Evolutionary conservation across 768 basidiomycete species (phyloP), one percentile per base, ranked within the genome.

Genomic region (Mycena epipterygia): DNA sequence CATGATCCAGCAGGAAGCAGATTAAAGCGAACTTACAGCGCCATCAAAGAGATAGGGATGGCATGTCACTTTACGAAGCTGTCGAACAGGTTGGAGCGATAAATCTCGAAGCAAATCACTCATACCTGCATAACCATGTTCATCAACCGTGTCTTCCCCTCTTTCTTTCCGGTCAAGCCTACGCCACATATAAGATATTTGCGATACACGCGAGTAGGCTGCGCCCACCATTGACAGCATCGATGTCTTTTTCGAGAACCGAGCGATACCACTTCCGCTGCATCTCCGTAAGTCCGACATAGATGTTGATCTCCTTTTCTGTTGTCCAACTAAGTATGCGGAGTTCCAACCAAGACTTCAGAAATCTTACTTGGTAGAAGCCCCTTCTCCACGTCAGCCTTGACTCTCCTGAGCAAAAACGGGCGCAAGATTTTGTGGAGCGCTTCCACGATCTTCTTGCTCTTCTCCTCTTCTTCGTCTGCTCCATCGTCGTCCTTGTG

Each of bases 291-390:
- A 99, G 88, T 58, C 97, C 97, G 58, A 99, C 94, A 67, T 99
- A 99, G 49, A 99, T 95, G 76, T 99, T 99, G 79, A 99, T 96
- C 77, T 99, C 98, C 84, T 98, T 99, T 84, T 99, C 94, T 95
- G 74, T 57, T 57, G 3, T 16, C 2, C 30, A 19, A 58, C 21
- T 73, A 21, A 77, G 64, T 23, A 46, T 29, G 16, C 0, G 14
- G 8, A 57, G 60, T 25, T 13, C 19, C 23, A 44, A 21, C 35
- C 13, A 8, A 29, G 39, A 41, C 17, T 56, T 30, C 1, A 66
- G 42, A 29, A 72, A 13, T 76, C 89, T 61, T 79, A 93, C 95
- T 99, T 1, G 97, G 98, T 70, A 99, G 79, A 49, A 99, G 86
- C 68, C 90, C 95, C 84, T 99, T 98, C 85, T 99, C 97, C 0